Evolutionary conservation across 495 filamentous ascomycete species (phyloP), one percentile per base, ranked within the genome.

Genomic region (Tuber calosporum): DNA sequence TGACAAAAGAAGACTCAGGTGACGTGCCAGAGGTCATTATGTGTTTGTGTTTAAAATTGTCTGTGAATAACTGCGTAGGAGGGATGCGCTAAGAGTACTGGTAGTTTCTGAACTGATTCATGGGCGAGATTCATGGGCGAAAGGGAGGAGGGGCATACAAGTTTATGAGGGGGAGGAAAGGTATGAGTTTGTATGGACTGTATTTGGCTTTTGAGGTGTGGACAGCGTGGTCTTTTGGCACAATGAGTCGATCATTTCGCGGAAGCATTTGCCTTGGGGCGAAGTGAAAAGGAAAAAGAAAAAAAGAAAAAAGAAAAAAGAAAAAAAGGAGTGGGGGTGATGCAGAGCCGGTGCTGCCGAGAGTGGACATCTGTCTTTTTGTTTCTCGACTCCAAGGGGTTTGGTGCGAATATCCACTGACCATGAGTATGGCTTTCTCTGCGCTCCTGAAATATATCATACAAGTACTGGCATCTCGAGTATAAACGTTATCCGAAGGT

Each of bases 151-250:
- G 26, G 53, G 53, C 1, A 62, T 9, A n/a, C 26, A 17, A 26
- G 26, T 62, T 62, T 62, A 62, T 62, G 53, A 62, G 26, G 53
- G 53, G 53, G 5, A 62, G 53, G 26, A 34, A 34, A 62, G 26
- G 26, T 34, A 34, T 6, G 26, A 19, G 15, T 34, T 62, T 62
- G 53, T 62, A 26, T 62, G 53, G 53, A 34, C 17, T 62, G 53
- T 13, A 6, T 34, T 34, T 62, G 53, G 53, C 6, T 30, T 62
- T 62, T 6, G 26, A 62, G 53, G 53, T 62, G 53, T 62, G 53
- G 53, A 62, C 53, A 62, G 53, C 53, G 53, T 62, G 53, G 53
- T 62, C 53, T 62, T 62, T 62, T 30, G 26, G 53, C 30, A 30
- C 53, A 4, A 34, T 62, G 53, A 62, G 53, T 62, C 53, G 53